These are phyloP conservation scores for Thelephora aurantiotincta DNA, from an alignment of 768 basidiomycete genomes.

Conservation along the genomic window DNA sequence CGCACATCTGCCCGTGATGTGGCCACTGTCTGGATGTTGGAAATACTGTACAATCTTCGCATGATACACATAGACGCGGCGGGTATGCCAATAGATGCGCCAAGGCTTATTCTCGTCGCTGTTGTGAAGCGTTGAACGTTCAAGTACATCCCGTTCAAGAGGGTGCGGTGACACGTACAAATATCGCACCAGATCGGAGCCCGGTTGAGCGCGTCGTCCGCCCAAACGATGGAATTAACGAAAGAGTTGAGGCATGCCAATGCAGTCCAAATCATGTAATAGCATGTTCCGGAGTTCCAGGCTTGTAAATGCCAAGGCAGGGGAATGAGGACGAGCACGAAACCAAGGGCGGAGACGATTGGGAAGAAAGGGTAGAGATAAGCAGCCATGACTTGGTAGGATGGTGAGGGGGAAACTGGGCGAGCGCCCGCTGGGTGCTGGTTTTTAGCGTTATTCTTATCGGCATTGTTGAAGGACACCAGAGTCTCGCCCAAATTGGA, in stretches of 20 bases:
- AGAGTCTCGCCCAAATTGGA: too few relatives aligned
- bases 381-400: too few relatives aligned
- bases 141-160: slow-evolving; percentile 7
- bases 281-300: slow-evolving; percentile 54
- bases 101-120: slow-evolving; percentile 12
- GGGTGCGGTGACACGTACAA: slow-evolving; percentile 26
- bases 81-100: slow-evolving; percentile 10
- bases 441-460: too few relatives aligned
- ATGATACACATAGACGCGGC: slow-evolving; percentile 27
- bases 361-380: slow-evolving; percentile 19
- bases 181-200: slow-evolving; percentile 69
- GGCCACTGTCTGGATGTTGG: slow-evolving; percentile 34
- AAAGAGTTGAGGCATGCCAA: slow-evolving; percentile 38
- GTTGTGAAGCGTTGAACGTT: too few relatives aligned
- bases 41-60: slow-evolving; percentile 49
- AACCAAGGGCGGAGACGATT: slow-evolving; percentile 23
- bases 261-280: slow-evolving; percentile 52
- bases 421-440: too few relatives aligned
- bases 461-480: too few relatives aligned
- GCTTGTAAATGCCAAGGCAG: slow-evolving; percentile 48
- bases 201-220: slow-evolving; percentile 27
- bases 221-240: slow-evolving; percentile 51
- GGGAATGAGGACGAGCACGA: slow-evolving; percentile 30
- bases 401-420: too few relatives aligned
- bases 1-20: slow-evolving; percentile 33